Base-by-base conservation (phyloP, 495 filamentous ascomycete genomes). In the Penicillium silybi region DNA sequence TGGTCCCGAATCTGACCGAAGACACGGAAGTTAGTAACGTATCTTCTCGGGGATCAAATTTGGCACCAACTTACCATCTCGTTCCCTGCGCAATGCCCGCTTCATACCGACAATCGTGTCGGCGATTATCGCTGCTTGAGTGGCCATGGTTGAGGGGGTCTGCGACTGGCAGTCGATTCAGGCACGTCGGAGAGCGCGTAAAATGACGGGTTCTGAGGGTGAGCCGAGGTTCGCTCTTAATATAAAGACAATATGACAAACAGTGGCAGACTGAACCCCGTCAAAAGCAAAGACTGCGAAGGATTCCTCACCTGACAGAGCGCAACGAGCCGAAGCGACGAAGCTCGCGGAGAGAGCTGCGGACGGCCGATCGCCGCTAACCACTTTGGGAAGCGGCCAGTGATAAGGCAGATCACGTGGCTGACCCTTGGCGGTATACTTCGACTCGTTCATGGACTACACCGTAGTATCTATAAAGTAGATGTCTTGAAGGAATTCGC, bases 71-170 rank as follows among this genome's bases (percentile, higher is more conserved):
- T 49, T 66, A 86, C 83, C 79, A 17, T 85, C 80, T 57, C 78
- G 71, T 60, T 82, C 78, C 58, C 79, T 77, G 58, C 79, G 80
- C 49, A 89, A 64, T 22, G 85, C 83, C 64, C 81, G 80, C 65
- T 90, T 89, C 85, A 92, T 87, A 44, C 76, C 85, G 52, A 81
- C 72, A 54, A 91, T 88, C 3, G 85, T 89, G 56, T 89, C 86
- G 40, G 80, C 78, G 56, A 89, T 85, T 54, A 85, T 65, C 43
- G 80, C 77, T 57, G 83, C 83, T 64, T 89, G 86, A 53, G 84
- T 77, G 55, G 87, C 78, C 88, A 91, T 92, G 61, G 62, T 68
- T 69, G 52, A 41, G 29, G 29, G 46, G 53, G 54, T 63, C 44
- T 52, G 51, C 51, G 51, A 59, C 50, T 27, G 46, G 34, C 35